These are phyloP conservation scores for Sporisorium graminicola DNA, from an alignment of 1,284 basidiomycete genomes.

Conservation along the genomic window DNA sequence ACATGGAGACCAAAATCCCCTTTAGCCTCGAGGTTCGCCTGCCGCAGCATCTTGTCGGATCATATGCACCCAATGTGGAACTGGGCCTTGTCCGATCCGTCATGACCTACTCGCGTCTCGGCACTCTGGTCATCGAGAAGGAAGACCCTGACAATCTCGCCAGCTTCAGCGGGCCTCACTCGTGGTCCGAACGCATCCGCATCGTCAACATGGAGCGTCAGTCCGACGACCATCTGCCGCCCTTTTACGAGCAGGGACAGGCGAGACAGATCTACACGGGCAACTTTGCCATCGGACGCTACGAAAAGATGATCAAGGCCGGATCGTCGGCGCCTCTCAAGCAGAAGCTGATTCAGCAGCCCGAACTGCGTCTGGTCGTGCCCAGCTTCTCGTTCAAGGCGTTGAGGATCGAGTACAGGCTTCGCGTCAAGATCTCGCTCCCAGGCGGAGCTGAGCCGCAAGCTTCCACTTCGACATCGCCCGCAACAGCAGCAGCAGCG, in stretches of 20 bases:
- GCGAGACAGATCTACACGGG: constrained; percentile 45
- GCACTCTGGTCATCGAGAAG: constrained; percentile 48
- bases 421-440: constrained; percentile 38
- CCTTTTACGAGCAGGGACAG: constrained; percentile 44
- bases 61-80: constrained; percentile 37
- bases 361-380: constrained; percentile 44
- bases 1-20: constrained; percentile 55
- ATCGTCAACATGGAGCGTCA: constrained; percentile 48
- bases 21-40: constrained; percentile 51
- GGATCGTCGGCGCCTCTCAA: constrained; percentile 38
- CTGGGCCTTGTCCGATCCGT: constrained; percentile 46
- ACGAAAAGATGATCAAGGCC: constrained; percentile 51
- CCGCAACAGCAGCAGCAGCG: not conserved
- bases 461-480: constrained; percentile 6
- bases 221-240: constrained; percentile 43
- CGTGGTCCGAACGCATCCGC: constrained; percentile 51
- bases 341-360: constrained; percentile 31
- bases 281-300: constrained; percentile 48
- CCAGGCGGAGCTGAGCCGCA: constrained; percentile 10
- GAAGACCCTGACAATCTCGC: constrained; percentile 48
- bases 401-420: constrained; percentile 45
- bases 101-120: constrained; percentile 52
- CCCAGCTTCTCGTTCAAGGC: constrained; percentile 54
- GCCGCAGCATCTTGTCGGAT: constrained; percentile 27
- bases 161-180: constrained; percentile 45